Base-by-base conservation (phyloP, 352 stramenopile species). In the Thalassiosira mediterranea region DNA sequence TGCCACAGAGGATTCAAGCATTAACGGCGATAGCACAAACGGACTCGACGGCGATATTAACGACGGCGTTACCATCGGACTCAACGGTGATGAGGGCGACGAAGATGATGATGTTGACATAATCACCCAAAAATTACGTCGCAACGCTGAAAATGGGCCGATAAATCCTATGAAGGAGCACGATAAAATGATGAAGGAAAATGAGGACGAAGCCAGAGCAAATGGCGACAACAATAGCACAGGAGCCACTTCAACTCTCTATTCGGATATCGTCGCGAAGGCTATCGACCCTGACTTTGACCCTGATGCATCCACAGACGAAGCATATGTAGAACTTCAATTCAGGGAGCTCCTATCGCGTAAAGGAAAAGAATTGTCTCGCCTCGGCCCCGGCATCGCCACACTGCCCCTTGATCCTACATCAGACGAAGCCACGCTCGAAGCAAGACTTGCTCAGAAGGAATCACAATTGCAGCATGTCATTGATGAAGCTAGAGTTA, bases 131-230 rank as follows among this genome's bases (percentile, higher is more conserved):
- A 64, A 63, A 40, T 49, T 81, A 13, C 49, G 72, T 32, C 46
- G 72, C 5, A 71, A 75, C 28, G 51, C 72, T 0, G 29, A 71
- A 38, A 62, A 58, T 23, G 48, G 56, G 21, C 64, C 65, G 10
- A 81, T 81, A 21, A 70, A 81, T 52, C 63, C 72, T 15, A 68
- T 75, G 10, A 72, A 75, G 42, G 72, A 81, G 47, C 64, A 81
- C 34, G 64, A 71, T 48, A 75, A 81, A 53, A 81, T 81, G 72
- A 54, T 75, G 0, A 51, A 75, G 47, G 72, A 81, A 13, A 81
- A 81, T 44, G 26, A 75, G 52, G 32, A 57, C 21, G 72, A 81
- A 47, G 72, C 72, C 19, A 25, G 37, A 61, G 21, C 19, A 4
- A 54, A 57, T 31, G 31, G n/a, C 21, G 17, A 37, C 46, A 56